These are phyloP conservation scores for Scutellaria baicalensis DNA, from an alignment of 257 asterid genomes.

Conservation along the genomic window DNA sequence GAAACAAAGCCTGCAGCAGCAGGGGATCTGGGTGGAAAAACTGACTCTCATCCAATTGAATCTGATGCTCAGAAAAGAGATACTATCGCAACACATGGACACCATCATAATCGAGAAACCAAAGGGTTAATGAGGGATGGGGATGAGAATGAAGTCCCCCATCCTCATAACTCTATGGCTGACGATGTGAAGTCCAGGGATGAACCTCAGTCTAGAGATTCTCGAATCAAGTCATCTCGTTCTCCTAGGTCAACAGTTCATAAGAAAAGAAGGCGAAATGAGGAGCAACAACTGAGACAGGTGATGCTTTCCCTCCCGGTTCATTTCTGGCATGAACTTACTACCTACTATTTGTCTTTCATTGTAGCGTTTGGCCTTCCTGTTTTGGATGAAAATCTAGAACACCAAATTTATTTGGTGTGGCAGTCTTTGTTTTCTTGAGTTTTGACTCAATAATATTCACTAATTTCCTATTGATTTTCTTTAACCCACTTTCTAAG, in stretches of 20 bases:
- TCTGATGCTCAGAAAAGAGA: conserved; percentile 40
- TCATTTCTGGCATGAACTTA: not conserved
- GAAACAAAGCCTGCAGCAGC: conserved; percentile 20
- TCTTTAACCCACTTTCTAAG: not conserved
- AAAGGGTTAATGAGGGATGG: conserved; percentile 37
- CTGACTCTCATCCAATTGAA: conserved; percentile 36
- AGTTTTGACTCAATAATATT: not conserved
- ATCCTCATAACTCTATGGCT: conserved; percentile 28
- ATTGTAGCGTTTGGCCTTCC: not conserved
- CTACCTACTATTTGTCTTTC: not conserved
- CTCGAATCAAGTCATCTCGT: conserved; percentile 24
- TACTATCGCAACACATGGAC: conserved; percentile 22
- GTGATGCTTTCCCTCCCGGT: conserved; percentile 23
- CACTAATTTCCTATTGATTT: not conserved
- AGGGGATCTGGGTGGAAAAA: conserved; percentile 29
- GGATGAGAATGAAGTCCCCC: conserved; percentile 34
- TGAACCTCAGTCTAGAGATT: conserved; percentile 37
- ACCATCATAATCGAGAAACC: conserved; percentile 33
- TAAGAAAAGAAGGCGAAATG: conserved; percentile 53
- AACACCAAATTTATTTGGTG: not conserved
- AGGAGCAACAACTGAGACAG: conserved; percentile 47
- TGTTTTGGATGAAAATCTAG: not conserved
- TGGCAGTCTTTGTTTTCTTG: not conserved
- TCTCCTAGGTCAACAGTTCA: conserved; percentile 46
- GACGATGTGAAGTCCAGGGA: conserved; percentile 26